Conservation (phyloP, 441 rosid genomes). For the Arabidopsis hybrid region DNA sequence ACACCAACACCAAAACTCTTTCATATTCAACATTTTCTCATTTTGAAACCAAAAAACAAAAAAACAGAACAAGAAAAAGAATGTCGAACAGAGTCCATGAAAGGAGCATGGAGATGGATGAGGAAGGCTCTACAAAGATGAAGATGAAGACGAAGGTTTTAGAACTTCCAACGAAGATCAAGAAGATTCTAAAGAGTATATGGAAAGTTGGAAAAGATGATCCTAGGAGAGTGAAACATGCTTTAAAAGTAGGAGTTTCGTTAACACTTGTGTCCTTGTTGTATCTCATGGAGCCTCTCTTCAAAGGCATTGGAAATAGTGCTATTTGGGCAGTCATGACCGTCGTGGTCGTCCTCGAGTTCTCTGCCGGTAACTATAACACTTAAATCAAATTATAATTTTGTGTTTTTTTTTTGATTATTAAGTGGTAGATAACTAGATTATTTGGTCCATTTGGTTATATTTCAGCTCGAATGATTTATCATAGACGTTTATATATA, state of each 20-base stretch:
- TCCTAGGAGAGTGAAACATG: conserved; percentile 76
- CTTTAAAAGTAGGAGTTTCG: conserved; percentile 79
- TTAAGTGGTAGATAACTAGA: no score
- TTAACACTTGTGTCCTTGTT: conserved; percentile 54
- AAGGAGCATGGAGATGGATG: conserved; percentile 45
- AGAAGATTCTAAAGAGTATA: conserved; percentile 43
- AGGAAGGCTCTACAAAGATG: conserved; percentile 13
- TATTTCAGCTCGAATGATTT: background rate
- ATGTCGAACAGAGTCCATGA: conserved; percentile 52
- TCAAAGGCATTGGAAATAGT: conserved; percentile 63
- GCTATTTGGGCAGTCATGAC: conserved; percentile 98
- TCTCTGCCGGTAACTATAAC: conserved; percentile 65
- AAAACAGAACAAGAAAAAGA: conserved; percentile 4
- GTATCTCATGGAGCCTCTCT: conserved; percentile 72
- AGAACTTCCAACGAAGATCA: conserved; percentile 47
- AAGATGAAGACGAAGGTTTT: conserved; percentile 41
- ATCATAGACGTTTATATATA: background rate
- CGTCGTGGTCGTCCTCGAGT: conserved; percentile 91
- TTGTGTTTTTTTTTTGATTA: no score
- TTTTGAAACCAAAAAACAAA: background rate
- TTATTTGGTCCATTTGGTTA: background rate
- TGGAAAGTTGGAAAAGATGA: conserved; percentile 76
- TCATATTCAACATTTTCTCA: conserved; percentile 24
- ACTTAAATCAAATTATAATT: background rate
- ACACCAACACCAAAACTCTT: background rate